phyloP scores from a whole-genome alignment of 306 rosid genomes.

The Cyclanthera cordifolia region DNA sequence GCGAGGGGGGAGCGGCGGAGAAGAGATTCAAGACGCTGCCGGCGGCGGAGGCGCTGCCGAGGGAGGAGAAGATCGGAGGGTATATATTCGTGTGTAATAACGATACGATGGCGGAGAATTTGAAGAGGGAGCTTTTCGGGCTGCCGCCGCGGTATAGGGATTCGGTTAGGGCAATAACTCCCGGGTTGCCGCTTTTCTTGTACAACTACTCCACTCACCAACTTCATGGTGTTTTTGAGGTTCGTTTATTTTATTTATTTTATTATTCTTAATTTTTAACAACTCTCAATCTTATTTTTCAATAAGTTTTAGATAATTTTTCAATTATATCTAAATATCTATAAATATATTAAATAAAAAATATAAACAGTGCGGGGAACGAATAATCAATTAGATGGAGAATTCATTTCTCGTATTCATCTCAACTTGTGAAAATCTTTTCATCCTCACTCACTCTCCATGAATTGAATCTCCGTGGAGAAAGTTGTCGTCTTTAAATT shows the following conservation, averaged over 20 bases:
- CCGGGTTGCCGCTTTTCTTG: constrained; percentile 87
- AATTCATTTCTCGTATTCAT: too few relatives aligned
- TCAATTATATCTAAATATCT: too few relatives aligned
- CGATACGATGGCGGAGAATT: constrained; percentile 89
- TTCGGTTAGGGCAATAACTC: constrained; percentile 80
- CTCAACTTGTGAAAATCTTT: too few relatives aligned
- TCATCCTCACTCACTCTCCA: too few relatives aligned
- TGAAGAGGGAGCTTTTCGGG: constrained; percentile 77
- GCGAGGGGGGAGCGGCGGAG: constrained; percentile 29
- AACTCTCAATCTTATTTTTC: too few relatives aligned
- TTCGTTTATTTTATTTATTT: constrained; percentile 11
- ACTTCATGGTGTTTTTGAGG: constrained; percentile 98
- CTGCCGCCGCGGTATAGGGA: constrained; percentile 87
- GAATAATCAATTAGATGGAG: too few relatives aligned
- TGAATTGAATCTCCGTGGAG: too few relatives aligned
- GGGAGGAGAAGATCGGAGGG: constrained; percentile 72
- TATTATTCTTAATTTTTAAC: background rate
- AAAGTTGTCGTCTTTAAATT: too few relatives aligned
- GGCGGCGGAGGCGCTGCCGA: constrained; percentile 64
- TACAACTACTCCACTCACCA: constrained; percentile 96
- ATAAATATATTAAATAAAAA: too few relatives aligned
- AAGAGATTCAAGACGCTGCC: constrained; percentile 81
- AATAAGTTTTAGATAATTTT: too few relatives aligned
- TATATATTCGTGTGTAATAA: constrained; percentile 93
- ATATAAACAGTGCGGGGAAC: too few relatives aligned